These are phyloP conservation scores for Mayamaea pseudoterrestris DNA, from an alignment of 108 stramenopile species.

Conservation along the genomic window DNA sequence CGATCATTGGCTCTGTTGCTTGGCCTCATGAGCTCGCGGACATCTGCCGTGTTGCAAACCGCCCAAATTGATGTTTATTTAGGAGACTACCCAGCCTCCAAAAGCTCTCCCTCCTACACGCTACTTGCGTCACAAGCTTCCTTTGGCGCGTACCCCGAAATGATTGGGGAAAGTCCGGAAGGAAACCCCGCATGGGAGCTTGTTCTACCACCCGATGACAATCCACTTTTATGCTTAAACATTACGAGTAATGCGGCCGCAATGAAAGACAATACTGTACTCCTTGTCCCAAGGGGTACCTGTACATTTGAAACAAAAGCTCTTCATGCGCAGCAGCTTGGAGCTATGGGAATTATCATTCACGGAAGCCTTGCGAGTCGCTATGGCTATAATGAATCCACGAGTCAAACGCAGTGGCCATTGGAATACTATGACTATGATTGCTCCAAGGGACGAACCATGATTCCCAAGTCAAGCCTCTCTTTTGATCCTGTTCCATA, in stretches of 20 bases:
- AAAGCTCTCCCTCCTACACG: slow-evolving; percentile 5
- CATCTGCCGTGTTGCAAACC: background rate
- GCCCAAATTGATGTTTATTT: slow-evolving; percentile 2
- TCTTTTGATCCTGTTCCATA: slow-evolving; percentile 42
- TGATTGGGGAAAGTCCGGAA: background rate
- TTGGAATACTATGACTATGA: slow-evolving; percentile 53
- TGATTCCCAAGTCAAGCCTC: slow-evolving; percentile 32
- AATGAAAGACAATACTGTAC: slow-evolving; percentile 12
- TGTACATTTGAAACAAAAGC: slow-evolving; percentile 69
- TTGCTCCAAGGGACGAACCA: slow-evolving; percentile 37
- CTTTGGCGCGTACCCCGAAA: slow-evolving; percentile 32
- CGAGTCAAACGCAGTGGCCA: slow-evolving; percentile 27
- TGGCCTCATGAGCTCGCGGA: background rate
- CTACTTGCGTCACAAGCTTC: slow-evolving; percentile 63
- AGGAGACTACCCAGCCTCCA: background rate
- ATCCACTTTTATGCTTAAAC: slow-evolving; percentile 36
- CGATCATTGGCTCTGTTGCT: no score
- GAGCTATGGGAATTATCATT: slow-evolving; percentile 45
- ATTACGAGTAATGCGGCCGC: slow-evolving; percentile 5
- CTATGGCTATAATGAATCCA: slow-evolving; percentile 18
- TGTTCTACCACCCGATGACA: slow-evolving; percentile 18
- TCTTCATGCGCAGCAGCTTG: slow-evolving; percentile 40
- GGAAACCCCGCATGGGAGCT: slow-evolving; percentile 8
- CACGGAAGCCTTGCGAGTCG: slow-evolving; percentile 48
- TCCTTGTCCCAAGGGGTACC: slow-evolving; percentile 53